A percentile compares a stretch with the other conserved stretches of the same genome.
These are phyloP conservation scores for Ceratobasidium theobromae DNA, from an alignment of 1,284 basidiomycete species.

Conservation along the genomic window DNA sequence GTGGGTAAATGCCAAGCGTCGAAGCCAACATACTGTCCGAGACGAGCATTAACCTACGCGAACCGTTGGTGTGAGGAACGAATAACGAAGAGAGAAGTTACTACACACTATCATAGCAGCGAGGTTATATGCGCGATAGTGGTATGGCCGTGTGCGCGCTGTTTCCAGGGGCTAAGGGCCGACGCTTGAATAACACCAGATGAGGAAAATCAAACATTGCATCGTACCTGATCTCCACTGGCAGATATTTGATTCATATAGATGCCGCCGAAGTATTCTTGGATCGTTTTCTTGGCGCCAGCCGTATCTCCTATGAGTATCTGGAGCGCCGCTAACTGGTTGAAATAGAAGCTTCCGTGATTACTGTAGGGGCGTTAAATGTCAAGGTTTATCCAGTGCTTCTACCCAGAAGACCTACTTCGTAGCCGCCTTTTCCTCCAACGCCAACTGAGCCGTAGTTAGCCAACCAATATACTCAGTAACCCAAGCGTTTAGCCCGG, in stretches of 20 bases:
- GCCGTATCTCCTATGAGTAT: constrained; percentile 50
- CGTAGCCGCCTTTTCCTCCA: constrained; percentile 37
- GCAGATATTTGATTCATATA: constrained; percentile 56
- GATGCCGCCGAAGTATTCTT: constrained; percentile 50
- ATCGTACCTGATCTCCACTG: constrained; percentile 53
- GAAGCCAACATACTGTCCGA: constrained; percentile 53
- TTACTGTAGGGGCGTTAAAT: constrained; percentile 33
- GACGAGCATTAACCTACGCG: constrained; percentile 55
- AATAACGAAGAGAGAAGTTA: not conserved
- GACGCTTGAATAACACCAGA: not conserved
- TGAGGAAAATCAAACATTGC: constrained; percentile 40
- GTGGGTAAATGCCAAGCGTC: constrained; percentile 54
- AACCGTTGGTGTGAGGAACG: not conserved
- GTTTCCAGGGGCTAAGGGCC: constrained; percentile 49
- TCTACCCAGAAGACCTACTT: constrained; percentile 36
- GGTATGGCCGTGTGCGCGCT: constrained; percentile 34
- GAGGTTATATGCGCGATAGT: constrained; percentile 39
- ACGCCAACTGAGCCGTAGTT: constrained; percentile 35
- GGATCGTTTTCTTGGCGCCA: constrained; percentile 47
- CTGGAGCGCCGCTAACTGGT: constrained; percentile 52
- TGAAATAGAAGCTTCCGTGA: constrained; percentile 44
- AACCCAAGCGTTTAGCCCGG: constrained; percentile 38
- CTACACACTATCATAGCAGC: constrained; percentile 40
- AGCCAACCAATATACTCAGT: constrained; percentile 40
- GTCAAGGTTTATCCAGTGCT: not conserved